Evolutionary conservation across 73 alveolate genomes (phyloP), one percentile per base, ranked within the genome.

Genomic region (Paramecium sonneborni): DNA sequence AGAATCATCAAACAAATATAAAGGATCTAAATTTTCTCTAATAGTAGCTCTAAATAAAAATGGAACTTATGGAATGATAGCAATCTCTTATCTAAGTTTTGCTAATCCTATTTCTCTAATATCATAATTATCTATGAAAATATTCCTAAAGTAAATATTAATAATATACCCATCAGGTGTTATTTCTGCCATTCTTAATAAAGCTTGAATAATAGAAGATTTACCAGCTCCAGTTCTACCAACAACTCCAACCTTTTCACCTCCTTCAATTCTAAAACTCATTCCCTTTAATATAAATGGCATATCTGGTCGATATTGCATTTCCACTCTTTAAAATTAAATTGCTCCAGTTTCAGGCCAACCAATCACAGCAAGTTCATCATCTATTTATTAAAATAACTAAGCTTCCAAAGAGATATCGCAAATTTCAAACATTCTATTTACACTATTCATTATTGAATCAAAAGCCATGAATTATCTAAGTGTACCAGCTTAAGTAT

Each of bases 151-250:
- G 18, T 52, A 18, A 52, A n/a, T 52, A n/a, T 8, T 18, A n/a
- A n/a, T 1, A 52, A 18, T 52, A 52, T 52, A 52, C 68, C 97
- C 98, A 44, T 37, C 96, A 23, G 72, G 86, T 39, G 88, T 95
- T 6, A 96, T 94, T 70, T 95, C 98, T 26, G 95, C 92, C 39
- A 97, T 93, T 93, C 99, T 93, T n/a, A 96, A 94, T 35, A 97
- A 82, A 23, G 98, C 95, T 84, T 94, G 93, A 11, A 94, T 67
- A 35, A 97, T 93, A 38, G 98, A 93, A 28, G 98, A 70, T 76
- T 96, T 96, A 26, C 98, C 98, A 76, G 97, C 93, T 15, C 98
- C 98, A 11, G 98, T 96, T 92, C 98, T 85, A 52, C 98, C 98
- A 2, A 96, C 97, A 43, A 96, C 93, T 35, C 98, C 98, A 32